Evolutionary conservation across 139 green algal species (phyloP).

Genomic region (Tetradesmus obliquus): DNA sequence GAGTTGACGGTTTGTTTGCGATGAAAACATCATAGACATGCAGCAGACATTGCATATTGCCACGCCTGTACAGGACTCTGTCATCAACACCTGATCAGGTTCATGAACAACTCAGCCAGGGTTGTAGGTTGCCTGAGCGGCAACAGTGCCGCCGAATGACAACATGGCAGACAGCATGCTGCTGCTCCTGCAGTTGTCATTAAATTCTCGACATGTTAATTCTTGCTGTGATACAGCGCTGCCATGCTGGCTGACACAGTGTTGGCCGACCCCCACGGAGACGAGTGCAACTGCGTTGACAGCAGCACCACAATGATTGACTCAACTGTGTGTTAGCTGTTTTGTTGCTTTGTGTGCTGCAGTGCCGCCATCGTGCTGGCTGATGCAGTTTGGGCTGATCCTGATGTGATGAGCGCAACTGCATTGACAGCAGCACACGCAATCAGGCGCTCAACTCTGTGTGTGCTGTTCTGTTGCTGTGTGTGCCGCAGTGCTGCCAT

Average conservation of each 20-base stretch:
- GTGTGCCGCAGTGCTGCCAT: background rate
- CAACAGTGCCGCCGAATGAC: too few relatives aligned
- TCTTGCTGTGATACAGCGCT: background rate
- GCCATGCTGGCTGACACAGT: conserved; percentile 25
- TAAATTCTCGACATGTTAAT: background rate
- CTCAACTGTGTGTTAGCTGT: background rate
- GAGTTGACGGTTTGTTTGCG: background rate
- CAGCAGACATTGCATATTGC: too few relatives aligned
- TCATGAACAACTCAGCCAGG: too few relatives aligned
- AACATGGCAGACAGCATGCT: background rate
- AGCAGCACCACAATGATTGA: background rate
- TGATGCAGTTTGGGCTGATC: conserved; percentile 17
- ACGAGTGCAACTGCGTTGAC: conserved; percentile 22
- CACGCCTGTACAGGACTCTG: too few relatives aligned
- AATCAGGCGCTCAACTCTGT: background rate
- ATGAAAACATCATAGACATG: too few relatives aligned
- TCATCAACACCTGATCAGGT: too few relatives aligned
- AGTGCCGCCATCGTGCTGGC: conserved; percentile 16
- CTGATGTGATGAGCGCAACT: conserved; percentile 12
- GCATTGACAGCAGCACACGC: background rate
- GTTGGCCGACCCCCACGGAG: background rate
- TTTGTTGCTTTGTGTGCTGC: background rate
- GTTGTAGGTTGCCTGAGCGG: too few relatives aligned
- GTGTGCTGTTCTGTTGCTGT: background rate
- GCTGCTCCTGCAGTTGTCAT: background rate